Percentiles rank a stretch among this genome's conserved stretches.
Conservation (phyloP, 306 rosid species). For the Phaseolus lunatus region DNA sequence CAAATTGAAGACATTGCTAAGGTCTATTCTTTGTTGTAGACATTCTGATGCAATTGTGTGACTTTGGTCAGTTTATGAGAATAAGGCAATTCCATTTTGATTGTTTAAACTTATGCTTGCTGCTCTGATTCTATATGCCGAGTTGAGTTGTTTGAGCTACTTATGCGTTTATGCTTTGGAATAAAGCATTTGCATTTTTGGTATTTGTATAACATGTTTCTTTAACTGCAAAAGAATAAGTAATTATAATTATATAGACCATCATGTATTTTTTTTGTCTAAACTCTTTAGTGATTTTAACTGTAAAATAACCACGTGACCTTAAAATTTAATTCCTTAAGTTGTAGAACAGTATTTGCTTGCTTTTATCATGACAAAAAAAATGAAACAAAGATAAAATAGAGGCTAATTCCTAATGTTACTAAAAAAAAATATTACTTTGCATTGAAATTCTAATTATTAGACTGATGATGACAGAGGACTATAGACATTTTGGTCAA, state of each 20-base stretch:
- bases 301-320: conserved; percentile 25
- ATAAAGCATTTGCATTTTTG: conserved; percentile 9
- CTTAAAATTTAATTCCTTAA: conserved; percentile 16
- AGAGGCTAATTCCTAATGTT: conserved; percentile 11
- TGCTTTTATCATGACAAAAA: conserved; percentile 20
- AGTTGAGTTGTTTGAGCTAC: conserved; percentile 38
- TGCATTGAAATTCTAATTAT: conserved; percentile 22
- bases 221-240: conserved; percentile 23
- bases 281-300: conserved; percentile 29
- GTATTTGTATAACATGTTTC: conserved; percentile 13
- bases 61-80: conserved; percentile 37
- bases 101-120: conserved; percentile 31
- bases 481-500: conserved; percentile 13
- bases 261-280: not conserved
- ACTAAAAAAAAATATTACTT: conserved; percentile 9
- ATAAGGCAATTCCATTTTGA: conserved; percentile 18
- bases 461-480: conserved; percentile 8
- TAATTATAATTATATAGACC: conserved; percentile 17
- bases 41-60: conserved; percentile 43
- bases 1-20: conserved; percentile 98
- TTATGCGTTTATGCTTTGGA: conserved; percentile 33
- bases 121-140: conserved; percentile 42
- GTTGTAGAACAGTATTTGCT: conserved; percentile 19
- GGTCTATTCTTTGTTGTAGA: conserved; percentile 59
- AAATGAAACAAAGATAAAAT: conserved; percentile 26